phyloP scores from a whole-genome alignment of 768 basidiomycete species.

The Phylloporus sp. region DNA sequence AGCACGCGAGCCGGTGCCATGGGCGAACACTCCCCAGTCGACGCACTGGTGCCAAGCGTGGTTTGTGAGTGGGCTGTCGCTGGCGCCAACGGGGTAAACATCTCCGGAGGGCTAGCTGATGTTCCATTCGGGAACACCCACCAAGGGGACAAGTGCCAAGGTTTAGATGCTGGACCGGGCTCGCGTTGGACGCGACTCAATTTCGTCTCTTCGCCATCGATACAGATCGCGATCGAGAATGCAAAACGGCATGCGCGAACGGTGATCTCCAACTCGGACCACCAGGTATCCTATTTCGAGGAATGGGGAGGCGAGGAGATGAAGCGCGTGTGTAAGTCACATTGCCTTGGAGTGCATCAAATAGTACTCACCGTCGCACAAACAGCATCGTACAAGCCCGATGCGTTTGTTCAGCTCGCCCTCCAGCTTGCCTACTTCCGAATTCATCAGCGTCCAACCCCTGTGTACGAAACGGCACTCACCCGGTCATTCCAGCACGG shows the following conservation, averaged over 20 bases:
- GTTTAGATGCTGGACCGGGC: slow-evolving; percentile 8
- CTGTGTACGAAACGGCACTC: slow-evolving; percentile 90
- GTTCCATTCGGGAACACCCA: slow-evolving; percentile 10
- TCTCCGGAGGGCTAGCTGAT: slow-evolving; percentile 52
- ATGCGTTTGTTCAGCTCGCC: slow-evolving; percentile 88
- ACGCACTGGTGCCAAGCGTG: slow-evolving; percentile 86
- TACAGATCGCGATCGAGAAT: slow-evolving; percentile 49
- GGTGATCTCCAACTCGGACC: slow-evolving; percentile 76
- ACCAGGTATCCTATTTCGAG: slow-evolving; percentile 74
- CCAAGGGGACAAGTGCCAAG: slow-evolving; percentile 1
- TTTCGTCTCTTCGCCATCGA: slow-evolving; percentile 64
- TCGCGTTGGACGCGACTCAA: slow-evolving; percentile 59
- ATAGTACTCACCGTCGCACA: background rate
- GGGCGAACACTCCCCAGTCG: slow-evolving; percentile 89
- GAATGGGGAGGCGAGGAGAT: slow-evolving; percentile 89
- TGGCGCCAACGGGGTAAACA: slow-evolving; percentile 11
- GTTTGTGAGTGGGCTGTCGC: slow-evolving; percentile 76
- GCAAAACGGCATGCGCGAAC: slow-evolving; percentile 53
- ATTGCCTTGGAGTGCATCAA: background rate
- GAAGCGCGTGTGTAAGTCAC: slow-evolving; percentile 55
- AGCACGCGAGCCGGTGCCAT: slow-evolving; percentile 79
- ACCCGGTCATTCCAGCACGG: slow-evolving; percentile 84
- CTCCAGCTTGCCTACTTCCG: slow-evolving; percentile 89
- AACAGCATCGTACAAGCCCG: slow-evolving; percentile 56
- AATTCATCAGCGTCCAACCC: slow-evolving; percentile 69